Conservation (phyloP, 495 filamentous ascomycete species). For the Trichoderma reesei region DNA sequence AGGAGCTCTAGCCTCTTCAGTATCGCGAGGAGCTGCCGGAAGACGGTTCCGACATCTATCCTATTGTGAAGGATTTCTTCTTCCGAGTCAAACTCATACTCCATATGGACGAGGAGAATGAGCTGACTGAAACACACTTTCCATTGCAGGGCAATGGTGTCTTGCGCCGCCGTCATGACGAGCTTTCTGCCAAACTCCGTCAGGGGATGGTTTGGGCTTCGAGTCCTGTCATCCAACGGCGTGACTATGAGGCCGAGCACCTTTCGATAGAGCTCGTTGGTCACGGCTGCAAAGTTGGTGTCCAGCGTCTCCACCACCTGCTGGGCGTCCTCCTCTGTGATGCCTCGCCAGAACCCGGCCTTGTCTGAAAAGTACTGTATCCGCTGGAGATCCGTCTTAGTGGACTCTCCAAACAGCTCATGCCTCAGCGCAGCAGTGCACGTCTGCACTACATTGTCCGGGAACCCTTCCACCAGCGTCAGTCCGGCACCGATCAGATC, state of each 20-base stretch:
- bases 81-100: conserved; percentile 61
- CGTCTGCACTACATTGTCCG: conserved; percentile 49
- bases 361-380: conserved; percentile 64
- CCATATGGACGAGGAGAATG: conserved; percentile 72
- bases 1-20: conserved; percentile 70
- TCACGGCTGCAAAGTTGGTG: conserved; percentile 43
- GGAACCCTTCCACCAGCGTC: conserved; percentile 50
- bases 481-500: conserved; percentile 49
- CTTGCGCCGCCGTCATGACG: conserved; percentile 65
- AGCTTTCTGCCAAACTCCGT: conserved; percentile 64
- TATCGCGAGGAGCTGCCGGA: conserved; percentile 51
- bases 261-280: conserved; percentile 43
- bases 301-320: conserved; percentile 47
- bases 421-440: conserved; percentile 49
- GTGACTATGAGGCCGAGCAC: conserved; percentile 31
- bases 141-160: conserved; percentile 59
- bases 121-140: conserved; percentile 71
- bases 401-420: conserved; percentile 62
- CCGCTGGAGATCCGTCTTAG: conserved; percentile 54
- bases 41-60: conserved; percentile 61
- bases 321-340: conserved; percentile 58
- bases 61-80: conserved; percentile 49
- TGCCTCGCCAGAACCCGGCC: conserved; percentile 58
- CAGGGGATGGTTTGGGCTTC: conserved; percentile 33
- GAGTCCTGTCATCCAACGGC: conserved; percentile 30